Evolutionary conservation across 1,284 basidiomycete genomes (phyloP).

Genomic region (Schizopora paradoxa): DNA sequence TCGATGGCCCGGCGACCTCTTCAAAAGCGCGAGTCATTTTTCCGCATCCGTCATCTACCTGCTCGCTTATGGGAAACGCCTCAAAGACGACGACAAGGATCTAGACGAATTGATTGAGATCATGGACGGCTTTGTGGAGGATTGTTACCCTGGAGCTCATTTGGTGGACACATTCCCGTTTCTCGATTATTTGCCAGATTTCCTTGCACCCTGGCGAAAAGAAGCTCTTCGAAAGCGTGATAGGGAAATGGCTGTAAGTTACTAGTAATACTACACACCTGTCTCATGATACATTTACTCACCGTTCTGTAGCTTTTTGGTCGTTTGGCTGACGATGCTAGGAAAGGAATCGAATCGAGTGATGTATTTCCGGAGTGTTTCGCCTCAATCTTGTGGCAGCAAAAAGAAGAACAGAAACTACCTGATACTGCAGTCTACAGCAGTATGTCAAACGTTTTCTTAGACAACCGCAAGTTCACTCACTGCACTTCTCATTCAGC

Average conservation of each 20-base stretch:
- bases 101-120: constrained; percentile 21
- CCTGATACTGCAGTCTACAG: constrained; percentile 17
- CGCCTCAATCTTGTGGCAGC: constrained; percentile 21
- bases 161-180: constrained; percentile 28
- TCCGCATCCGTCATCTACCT: background rate
- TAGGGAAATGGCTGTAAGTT: constrained; percentile 20
- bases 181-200: constrained; percentile 25
- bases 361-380: constrained; percentile 23
- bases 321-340: constrained; percentile 22
- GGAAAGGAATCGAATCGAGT: constrained; percentile 19
- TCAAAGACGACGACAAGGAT: constrained; percentile 23
- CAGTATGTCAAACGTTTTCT: constrained; percentile 8
- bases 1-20: background rate
- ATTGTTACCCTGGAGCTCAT: constrained; percentile 26
- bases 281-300: background rate
- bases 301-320: constrained; percentile 21
- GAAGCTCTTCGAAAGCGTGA: constrained; percentile 23
- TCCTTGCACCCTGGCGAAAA: constrained; percentile 25
- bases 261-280: background rate
- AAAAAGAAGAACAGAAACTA: constrained; percentile 11
- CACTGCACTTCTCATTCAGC: background rate
- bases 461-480: background rate
- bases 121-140: constrained; percentile 21
- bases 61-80: background rate
- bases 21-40: background rate